Evolutionary conservation across 164 flowering plant species (phyloP).

Genomic region (Kingdonia uniflora): DNA sequence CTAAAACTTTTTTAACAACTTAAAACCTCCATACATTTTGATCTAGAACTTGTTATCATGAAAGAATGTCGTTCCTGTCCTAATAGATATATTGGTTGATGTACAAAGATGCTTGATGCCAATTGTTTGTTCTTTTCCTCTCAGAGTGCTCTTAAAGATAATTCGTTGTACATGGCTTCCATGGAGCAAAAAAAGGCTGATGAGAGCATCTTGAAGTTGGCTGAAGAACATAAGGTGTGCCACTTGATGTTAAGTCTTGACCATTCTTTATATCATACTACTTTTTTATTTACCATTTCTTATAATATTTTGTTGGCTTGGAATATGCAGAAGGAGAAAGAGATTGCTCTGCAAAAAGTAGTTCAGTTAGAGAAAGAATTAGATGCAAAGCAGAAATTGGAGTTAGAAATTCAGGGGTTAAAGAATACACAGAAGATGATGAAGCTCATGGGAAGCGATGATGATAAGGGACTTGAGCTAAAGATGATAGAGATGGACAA

Average conservation of each 20-base stretch:
- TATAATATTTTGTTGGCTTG: slow-evolving; percentile 2
- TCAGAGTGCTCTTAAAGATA: slow-evolving; percentile 38
- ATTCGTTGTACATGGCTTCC: slow-evolving; percentile 36
- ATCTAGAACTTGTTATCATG: too few relatives aligned
- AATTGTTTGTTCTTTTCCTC: slow-evolving; percentile 1
- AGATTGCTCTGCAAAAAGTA: slow-evolving; percentile 39
- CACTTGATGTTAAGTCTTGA: neutral
- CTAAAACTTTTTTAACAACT: too few relatives aligned
- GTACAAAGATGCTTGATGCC: neutral
- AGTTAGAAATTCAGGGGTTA: slow-evolving; percentile 59
- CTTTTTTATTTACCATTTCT: neutral
- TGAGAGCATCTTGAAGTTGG: slow-evolving; percentile 43
- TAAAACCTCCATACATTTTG: too few relatives aligned
- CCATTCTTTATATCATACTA: slow-evolving; percentile 25
- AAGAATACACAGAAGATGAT: slow-evolving; percentile 51
- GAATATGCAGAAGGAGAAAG: slow-evolving; percentile 47
- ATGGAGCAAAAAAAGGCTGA: slow-evolving; percentile 61
- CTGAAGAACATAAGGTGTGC: slow-evolving; percentile 62
- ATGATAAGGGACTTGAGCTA: slow-evolving; percentile 28
- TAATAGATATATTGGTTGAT: neutral
- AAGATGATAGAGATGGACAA: slow-evolving; percentile 29
- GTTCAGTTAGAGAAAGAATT: slow-evolving; percentile 43
- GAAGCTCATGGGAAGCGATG: slow-evolving; percentile 53
- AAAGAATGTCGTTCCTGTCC: too few relatives aligned
- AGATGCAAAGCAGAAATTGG: slow-evolving; percentile 61